Evolutionary conservation across 177 flowering plant species (phyloP), one percentile per base, ranked within the genome.

Genomic region (Vitis hybrid): DNA sequence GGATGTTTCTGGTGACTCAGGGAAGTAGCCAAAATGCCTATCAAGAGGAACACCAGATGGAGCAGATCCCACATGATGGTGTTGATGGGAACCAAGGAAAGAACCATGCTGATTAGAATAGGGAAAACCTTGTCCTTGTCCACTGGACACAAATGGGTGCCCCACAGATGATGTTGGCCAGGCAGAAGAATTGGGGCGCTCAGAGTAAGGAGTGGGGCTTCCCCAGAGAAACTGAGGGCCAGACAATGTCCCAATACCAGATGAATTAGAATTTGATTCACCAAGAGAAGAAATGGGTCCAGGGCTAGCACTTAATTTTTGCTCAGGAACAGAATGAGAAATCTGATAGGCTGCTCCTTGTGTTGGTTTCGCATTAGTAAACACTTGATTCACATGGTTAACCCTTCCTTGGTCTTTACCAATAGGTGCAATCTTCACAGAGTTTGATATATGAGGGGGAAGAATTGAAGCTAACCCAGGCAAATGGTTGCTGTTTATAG

Each of bases 211-310:
- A 72, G 87, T 81, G 19, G 97, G 93, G 76, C 97, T 92, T 65
- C 98, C 99, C 99, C 99, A 93, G 3, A 93, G 93, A 81, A 92
- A 96, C 75, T 96, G 92, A 23, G 99, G 91, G 61, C 97, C 94
- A 19, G 95, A 80, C 50, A 93, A 84, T 50, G 92, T 89, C 55
- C 87, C 95, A 71, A 89, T 66, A 45, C 88, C 84, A 62, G 92
- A 87, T 67, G 87, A 74, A 68, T 70, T 85, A 54, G 95, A 81
- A 66, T 78, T 83, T 60, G 93, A 82, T 34, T 79, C 86, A 65
- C 86, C 87, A 78, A 87, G 82, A 54, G 90, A 77, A 61, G 95
- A 87, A 11, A 80, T 52, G 2, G 80, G 73, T 54, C 89, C 88
- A 70, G 97, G 83, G 75, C 86, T 84, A 17, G 83, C 70, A 74